These are phyloP conservation scores for Ceratopteris richardii DNA, from an alignment of 75 land plant genomes.

Conservation along the genomic window DNA sequence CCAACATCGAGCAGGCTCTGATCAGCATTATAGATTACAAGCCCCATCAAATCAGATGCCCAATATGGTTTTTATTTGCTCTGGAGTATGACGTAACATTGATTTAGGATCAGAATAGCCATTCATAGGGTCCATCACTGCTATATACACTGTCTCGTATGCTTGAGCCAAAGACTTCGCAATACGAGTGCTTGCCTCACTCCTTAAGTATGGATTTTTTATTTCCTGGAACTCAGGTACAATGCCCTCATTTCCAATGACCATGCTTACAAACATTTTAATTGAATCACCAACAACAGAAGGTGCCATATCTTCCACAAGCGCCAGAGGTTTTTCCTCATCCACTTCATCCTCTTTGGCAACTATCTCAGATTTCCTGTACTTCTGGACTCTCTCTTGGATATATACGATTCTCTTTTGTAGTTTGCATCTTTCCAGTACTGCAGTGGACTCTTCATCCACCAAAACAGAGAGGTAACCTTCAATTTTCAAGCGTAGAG, in stretches of 20 bases:
- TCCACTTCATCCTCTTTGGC: conserved; percentile 15
- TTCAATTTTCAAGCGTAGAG: conserved; percentile 45
- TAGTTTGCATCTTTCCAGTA: conserved; percentile 65
- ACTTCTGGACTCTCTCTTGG: conserved; percentile 20
- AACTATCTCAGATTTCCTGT: conserved; percentile 16
- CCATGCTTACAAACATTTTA: conserved; percentile 56
- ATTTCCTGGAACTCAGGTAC: conserved; percentile 86
- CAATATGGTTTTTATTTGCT: conserved; percentile 79
- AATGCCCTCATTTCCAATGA: conserved; percentile 72
- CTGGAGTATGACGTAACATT: conserved; percentile 77
- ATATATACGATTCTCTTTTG: conserved; percentile 52
- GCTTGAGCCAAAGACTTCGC: conserved; percentile 63
- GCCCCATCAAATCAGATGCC: conserved; percentile 74
- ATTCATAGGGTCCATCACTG: conserved; percentile 59
- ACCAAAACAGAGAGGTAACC: conserved; percentile 49
- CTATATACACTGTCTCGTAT: conserved; percentile 63
- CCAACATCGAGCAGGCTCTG: too few relatives aligned
- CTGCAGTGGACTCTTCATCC: conserved; percentile 62
- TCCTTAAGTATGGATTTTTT: conserved; percentile 68
- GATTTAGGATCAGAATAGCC: conserved; percentile 68
- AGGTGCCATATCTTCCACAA: conserved; percentile 53
- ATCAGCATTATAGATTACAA: too few relatives aligned
- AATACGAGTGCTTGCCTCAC: conserved; percentile 60
- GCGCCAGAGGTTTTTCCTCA: conserved; percentile 40
- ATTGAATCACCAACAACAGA: conserved; percentile 54